Evolutionary conservation across 2,329 filamentous ascomycete species (phyloP).

Genomic region (Scedosporium boydii): DNA sequence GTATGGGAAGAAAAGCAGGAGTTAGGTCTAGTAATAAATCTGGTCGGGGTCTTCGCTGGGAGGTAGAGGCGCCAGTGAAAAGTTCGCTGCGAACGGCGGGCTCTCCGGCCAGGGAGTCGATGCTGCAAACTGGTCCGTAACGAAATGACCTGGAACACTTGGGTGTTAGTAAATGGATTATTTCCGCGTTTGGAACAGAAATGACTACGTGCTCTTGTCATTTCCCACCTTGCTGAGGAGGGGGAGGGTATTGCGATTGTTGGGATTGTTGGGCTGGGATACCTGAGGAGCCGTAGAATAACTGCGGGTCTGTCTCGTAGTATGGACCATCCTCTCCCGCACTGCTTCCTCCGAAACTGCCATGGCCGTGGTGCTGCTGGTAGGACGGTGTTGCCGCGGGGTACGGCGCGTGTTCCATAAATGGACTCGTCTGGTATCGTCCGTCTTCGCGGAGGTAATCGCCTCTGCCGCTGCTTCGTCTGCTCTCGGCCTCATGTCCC

Average conservation of each 20-base stretch:
- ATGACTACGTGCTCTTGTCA: conserved; percentile 6
- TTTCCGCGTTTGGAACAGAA: not conserved
- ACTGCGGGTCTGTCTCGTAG: conserved; percentile 3
- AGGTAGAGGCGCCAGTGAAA: not conserved
- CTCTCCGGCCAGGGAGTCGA: conserved; percentile 2
- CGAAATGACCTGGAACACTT: not conserved
- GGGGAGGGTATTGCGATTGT: not conserved
- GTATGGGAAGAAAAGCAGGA: not conserved
- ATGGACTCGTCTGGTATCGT: conserved; percentile 18
- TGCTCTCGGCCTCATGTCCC: conserved; percentile 39
- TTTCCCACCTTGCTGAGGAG: conserved; percentile 5
- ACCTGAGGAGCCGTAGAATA: conserved; percentile 4
- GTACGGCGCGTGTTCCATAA: conserved; percentile 9
- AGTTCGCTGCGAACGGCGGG: not conserved
- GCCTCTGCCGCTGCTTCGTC: conserved; percentile 29
- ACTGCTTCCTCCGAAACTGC: conserved; percentile 4
- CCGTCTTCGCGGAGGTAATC: conserved; percentile 26
- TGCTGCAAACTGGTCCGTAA: conserved; percentile 1
- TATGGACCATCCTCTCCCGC: conserved; percentile 3
- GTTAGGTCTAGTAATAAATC: not conserved
- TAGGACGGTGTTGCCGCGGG: not conserved
- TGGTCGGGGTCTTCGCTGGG: not conserved
- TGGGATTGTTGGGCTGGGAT: conserved; percentile 4
- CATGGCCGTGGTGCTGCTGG: not conserved
- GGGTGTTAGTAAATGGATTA: not conserved